Percentiles rank a stretch among this genome's conserved stretches.
Conservation (phyloP, 305 asterid species). For the Solanum chacoense region DNA sequence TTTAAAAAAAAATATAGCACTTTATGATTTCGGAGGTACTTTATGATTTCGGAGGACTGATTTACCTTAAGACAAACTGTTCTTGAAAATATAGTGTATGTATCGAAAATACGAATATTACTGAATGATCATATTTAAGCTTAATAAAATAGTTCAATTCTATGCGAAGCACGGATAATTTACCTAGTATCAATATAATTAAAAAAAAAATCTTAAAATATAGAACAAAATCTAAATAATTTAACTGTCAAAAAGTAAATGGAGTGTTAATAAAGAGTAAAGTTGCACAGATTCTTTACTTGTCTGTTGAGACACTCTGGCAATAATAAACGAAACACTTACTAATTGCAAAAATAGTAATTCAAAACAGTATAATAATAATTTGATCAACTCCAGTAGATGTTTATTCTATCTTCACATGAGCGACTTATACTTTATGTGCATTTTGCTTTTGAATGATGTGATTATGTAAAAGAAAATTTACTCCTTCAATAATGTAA, state of each 20-base stretch:
- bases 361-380: background rate
- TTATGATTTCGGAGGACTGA: no score
- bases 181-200: background rate
- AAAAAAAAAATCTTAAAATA: background rate
- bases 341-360: background rate
- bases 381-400: background rate
- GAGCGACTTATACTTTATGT: background rate
- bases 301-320: background rate
- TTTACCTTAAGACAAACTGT: no score
- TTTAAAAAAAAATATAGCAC: no score
- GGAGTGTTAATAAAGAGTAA: background rate
- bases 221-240: background rate
- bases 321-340: background rate
- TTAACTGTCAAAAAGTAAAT: background rate
- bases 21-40: no score
- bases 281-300: background rate
- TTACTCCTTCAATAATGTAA: background rate
- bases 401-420: background rate
- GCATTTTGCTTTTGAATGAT: background rate
- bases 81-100: no score
- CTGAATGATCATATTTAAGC: no score
- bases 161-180: no score
- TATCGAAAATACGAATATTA: no score
- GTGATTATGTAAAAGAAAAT: background rate
- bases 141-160: no score